These are phyloP conservation scores for Fraxinus latifolia DNA, from an alignment of 305 asterid species.

Conservation along the genomic window DNA sequence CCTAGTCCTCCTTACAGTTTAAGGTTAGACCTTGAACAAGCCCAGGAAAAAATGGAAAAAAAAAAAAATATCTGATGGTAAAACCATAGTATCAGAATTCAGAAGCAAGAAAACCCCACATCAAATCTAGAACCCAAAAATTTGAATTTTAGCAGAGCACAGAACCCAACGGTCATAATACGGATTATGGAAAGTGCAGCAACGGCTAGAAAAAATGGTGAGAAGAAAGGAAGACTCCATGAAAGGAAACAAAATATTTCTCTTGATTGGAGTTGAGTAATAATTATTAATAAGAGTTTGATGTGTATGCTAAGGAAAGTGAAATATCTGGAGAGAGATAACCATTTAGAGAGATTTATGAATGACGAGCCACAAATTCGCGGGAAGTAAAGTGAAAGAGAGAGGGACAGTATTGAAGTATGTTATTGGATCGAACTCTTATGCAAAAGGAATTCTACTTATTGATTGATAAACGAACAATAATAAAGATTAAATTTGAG, in stretches of 20 bases:
- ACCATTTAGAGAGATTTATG: not conserved
- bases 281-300: not conserved
- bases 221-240: conserved; percentile 4
- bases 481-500: not conserved
- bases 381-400: not conserved
- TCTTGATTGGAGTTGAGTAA: not conserved
- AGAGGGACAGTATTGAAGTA: not conserved
- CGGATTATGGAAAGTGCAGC: conserved; percentile 23
- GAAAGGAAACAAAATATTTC: conserved; percentile 26
- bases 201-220: conserved; percentile 37
- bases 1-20: not conserved
- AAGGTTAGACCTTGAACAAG: not conserved
- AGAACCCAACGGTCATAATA: conserved; percentile 27
- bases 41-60: not conserved
- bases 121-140: not conserved
- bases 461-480: not conserved
- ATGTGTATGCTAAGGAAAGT: not conserved
- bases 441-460: not conserved
- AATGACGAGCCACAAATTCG: not conserved
- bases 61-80: not conserved
- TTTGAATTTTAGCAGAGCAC: not conserved
- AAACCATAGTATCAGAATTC: not conserved
- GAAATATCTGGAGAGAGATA: not conserved
- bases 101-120: not conserved
- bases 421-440: not conserved